phyloP scores from a whole-genome alignment of 2,329 filamentous ascomycete genomes.

The Polytolypa hystricis region DNA sequence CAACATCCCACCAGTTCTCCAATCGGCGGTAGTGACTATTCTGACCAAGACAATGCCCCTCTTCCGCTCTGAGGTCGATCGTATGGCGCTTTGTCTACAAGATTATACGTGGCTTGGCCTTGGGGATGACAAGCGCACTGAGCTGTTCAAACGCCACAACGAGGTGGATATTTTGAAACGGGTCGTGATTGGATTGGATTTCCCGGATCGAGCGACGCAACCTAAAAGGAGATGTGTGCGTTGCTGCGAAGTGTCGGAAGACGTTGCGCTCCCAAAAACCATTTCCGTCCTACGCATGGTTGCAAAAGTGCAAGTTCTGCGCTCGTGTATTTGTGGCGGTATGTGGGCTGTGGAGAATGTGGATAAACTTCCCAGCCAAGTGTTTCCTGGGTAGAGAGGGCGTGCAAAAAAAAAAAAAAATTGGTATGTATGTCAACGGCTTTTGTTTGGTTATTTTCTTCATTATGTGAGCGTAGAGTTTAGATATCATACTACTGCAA shows the following conservation, averaged over 20 bases:
- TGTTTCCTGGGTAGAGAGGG: not conserved
- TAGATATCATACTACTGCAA: no score
- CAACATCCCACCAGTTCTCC: conserved; percentile 40
- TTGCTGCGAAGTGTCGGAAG: conserved; percentile 57
- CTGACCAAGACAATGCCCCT: conserved; percentile 41
- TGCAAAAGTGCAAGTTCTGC: conserved; percentile 25
- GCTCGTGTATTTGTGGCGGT: conserved; percentile 31
- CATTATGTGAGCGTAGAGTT: no score
- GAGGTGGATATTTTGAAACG: conserved; percentile 49
- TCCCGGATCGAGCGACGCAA: conserved; percentile 3
- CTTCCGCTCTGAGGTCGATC: conserved; percentile 51
- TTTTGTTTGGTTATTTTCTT: no score
- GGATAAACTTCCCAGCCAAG: not conserved
- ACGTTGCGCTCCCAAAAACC: conserved; percentile 35
- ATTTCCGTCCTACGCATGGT: conserved; percentile 27
- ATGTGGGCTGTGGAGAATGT: conserved; percentile 27
- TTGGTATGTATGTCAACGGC: no score
- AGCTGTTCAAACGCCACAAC: conserved; percentile 50
- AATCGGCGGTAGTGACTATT: conserved; percentile 38
- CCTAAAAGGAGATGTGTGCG: conserved; percentile 44
- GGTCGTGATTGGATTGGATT: conserved; percentile 13
- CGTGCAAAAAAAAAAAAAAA: no score
- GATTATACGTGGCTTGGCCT: conserved; percentile 61
- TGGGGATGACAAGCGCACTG: conserved; percentile 45
- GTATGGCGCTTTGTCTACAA: conserved; percentile 59